Conservation (phyloP, 768 basidiomycete species). For the Astraeus odoratus region DNA sequence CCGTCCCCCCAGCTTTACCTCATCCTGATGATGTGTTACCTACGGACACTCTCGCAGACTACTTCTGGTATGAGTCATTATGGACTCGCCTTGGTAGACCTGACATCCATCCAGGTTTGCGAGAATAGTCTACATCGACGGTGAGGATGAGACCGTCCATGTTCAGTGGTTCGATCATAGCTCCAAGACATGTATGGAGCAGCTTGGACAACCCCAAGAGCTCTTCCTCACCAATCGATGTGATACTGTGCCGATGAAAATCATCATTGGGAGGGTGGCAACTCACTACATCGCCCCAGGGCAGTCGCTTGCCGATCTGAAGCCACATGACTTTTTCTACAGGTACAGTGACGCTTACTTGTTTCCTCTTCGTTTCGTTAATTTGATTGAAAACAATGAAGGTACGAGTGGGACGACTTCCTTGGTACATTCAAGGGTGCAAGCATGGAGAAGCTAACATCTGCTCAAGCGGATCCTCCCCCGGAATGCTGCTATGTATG, state of each 20-base stretch:
- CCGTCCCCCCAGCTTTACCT: constrained; percentile 28
- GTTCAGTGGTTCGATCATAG: constrained; percentile 74
- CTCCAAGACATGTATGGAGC: constrained; percentile 50
- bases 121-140: constrained; percentile 48
- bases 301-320: constrained; percentile 19
- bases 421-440: constrained; percentile 42
- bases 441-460: constrained; percentile 18
- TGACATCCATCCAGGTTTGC: constrained; percentile 50
- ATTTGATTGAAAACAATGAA: constrained; percentile 18
- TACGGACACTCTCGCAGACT: constrained; percentile 41
- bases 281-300: constrained; percentile 31
- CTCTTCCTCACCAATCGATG: constrained; percentile 58
- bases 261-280: constrained; percentile 42
- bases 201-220: constrained; percentile 58
- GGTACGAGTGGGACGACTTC: constrained; percentile 43
- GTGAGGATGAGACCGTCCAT: constrained; percentile 42
- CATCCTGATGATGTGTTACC: constrained; percentile 28
- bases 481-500: constrained; percentile 55
- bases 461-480: constrained; percentile 13
- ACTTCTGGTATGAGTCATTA: constrained; percentile 49
- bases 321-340: constrained; percentile 46
- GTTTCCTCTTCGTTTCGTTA: background rate
- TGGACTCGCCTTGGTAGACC: background rate
- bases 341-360: constrained; percentile 32
- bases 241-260: constrained; percentile 30